Conservation (phyloP, 2,329 filamentous ascomycete species). For the Colletotrichum eleusines region DNA sequence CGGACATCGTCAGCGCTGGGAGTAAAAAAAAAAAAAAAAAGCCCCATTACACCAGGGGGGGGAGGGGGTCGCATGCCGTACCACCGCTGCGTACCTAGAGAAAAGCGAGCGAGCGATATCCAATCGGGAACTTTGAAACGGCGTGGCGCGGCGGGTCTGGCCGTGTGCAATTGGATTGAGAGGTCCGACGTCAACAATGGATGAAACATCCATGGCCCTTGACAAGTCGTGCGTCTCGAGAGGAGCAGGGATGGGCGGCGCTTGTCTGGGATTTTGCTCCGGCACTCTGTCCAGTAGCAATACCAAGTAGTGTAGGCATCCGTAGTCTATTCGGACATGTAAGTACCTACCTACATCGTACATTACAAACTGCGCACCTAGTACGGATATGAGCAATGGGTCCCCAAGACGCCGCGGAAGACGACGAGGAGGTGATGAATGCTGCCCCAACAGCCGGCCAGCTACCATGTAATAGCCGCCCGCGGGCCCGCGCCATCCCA, state of each 20-base stretch:
- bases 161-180: slow-evolving; percentile 17
- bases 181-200: slow-evolving; percentile 17
- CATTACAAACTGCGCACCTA: no score
- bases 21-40: no score
- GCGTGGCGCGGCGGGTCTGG: slow-evolving; percentile 17
- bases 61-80: no score
- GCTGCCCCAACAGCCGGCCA: slow-evolving; percentile 18
- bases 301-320: no score
- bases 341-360: no score
- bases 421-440: slow-evolving; percentile 28
- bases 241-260: slow-evolving; percentile 14
- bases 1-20: no score
- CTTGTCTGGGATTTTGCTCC: slow-evolving; percentile 1
- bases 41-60: no score
- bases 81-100: not conserved
- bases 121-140: slow-evolving; percentile 38
- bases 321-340: no score
- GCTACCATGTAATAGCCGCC: no score
- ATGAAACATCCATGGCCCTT: slow-evolving; percentile 37
- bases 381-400: not conserved
- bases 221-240: slow-evolving; percentile 39
- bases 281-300: not conserved
- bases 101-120: slow-evolving; percentile 7
- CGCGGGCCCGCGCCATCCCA: slow-evolving; percentile 10
- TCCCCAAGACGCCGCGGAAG: slow-evolving; percentile 2